Evolutionary conservation across 2,329 filamentous ascomycete species (phyloP), one percentile per base, ranked within the genome.

Genomic region (Tolypocladium nubicola): DNA sequence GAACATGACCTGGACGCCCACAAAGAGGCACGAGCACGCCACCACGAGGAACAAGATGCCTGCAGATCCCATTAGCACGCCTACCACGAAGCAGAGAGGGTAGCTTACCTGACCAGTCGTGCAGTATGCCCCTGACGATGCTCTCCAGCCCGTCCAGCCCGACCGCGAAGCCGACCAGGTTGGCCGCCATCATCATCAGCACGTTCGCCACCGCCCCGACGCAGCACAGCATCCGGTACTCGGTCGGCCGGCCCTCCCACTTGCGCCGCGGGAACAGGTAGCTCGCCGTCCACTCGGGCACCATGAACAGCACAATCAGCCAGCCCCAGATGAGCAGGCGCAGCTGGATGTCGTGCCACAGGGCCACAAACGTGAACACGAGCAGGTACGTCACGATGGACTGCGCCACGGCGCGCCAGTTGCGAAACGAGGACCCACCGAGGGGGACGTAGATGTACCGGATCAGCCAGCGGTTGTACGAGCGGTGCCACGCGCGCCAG

Each of bases 331-430:
- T 87, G 38, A 99, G 80, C 43, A 99, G 78, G 11, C 88, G 84
- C 37, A 97, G 81, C 73, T 96, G 87, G 67, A 99, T 96, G 66
- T 99, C 94, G 73, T 99, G 94, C 94, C 94, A 99, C 35, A 99
- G 78, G 0, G 94, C 95, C 30, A 99, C 94, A 66, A 99, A 99
- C 0, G 91, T 97, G 70, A 99, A 99, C 38, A 96, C 89, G 5
- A 87, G 75, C 2, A 95, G 76, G 69, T 90, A 94, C 57, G 93
- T 97, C 55, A 84, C 66, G 2, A 93, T 77, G 0, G 85, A 85
- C 19, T 82, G 76, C 50, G 79, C 83, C 23, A 75, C 71, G 41
- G 75, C 72, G 37, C 72, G 61, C 65, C 75, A 72, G 56, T 64
- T 75, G 38, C 72, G 70, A 67, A 81, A 80, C 37, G 75, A 76